Conservation (phyloP, 2,329 filamentous ascomycete species). For the Colletotrichum gloeosporioides region DNA sequence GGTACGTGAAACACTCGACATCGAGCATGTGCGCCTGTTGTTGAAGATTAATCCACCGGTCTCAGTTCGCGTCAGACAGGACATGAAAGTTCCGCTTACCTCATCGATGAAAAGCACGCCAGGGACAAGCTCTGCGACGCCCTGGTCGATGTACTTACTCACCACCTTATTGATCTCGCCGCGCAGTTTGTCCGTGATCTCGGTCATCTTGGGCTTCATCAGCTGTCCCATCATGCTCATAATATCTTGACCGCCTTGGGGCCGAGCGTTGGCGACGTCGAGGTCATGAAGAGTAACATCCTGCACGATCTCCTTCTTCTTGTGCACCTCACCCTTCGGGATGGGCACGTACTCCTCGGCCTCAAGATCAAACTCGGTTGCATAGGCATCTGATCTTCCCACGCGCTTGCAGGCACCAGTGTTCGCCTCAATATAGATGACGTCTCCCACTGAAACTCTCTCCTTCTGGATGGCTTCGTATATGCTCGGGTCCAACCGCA, state of each 20-base stretch:
- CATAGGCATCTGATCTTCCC: slow-evolving; percentile 93
- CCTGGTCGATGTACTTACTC: slow-evolving; percentile 98
- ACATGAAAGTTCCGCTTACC: slow-evolving; percentile 54
- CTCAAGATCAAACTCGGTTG: slow-evolving; percentile 97
- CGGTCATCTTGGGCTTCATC: slow-evolving; percentile 99
- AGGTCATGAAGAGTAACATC: slow-evolving; percentile 97
- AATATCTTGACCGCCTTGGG: slow-evolving; percentile 97
- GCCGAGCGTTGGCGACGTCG: slow-evolving; percentile 92
- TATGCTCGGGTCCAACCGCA: slow-evolving; percentile 95
- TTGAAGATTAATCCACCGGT: slow-evolving; percentile 18
- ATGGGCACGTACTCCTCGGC: slow-evolving; percentile 99
- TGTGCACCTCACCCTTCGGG: slow-evolving; percentile 98
- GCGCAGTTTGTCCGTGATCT: slow-evolving; percentile 97
- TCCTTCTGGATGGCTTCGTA: slow-evolving; percentile 99
- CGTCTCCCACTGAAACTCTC: slow-evolving; percentile 92
- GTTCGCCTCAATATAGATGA: slow-evolving; percentile 99
- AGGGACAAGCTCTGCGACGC: slow-evolving; percentile 95
- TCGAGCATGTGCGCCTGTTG: slow-evolving; percentile 97
- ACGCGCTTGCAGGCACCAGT: slow-evolving; percentile 98
- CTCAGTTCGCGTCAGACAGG: slow-evolving; percentile 4
- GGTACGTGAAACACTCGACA: slow-evolving; percentile 98
- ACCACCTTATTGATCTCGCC: slow-evolving; percentile 99
- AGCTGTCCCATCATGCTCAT: slow-evolving; percentile 99
- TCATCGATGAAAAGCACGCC: slow-evolving; percentile 99
- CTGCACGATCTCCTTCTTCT: slow-evolving; percentile 99